A percentile compares a stretch with the other conserved stretches of the same genome.
Evolutionary conservation across 768 basidiomycete species (phyloP).

Genomic region (Solioccasus polychromus): DNA sequence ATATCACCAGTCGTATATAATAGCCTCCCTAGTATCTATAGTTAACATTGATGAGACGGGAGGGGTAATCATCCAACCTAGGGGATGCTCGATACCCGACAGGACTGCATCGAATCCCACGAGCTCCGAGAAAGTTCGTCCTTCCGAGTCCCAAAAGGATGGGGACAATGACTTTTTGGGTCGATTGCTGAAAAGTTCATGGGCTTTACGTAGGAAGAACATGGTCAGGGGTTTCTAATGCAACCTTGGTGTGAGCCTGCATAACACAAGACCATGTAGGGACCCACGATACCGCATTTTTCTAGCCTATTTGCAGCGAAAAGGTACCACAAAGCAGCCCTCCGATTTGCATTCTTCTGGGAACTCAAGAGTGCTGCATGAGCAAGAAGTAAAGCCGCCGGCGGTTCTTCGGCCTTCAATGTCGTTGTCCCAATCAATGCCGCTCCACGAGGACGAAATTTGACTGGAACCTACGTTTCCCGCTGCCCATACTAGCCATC

Average conservation of each 20-base stretch:
- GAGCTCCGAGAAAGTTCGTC: conserved; percentile 35
- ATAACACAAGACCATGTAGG: conserved; percentile 4
- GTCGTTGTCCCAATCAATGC: conserved; percentile 27
- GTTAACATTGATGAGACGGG: conserved; percentile 7
- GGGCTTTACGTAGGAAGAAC: conserved; percentile 73
- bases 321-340: conserved; percentile 78
- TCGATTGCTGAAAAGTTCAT: conserved; percentile 52
- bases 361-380: conserved; percentile 74
- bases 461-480: conserved; percentile 56
- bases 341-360: conserved; percentile 52
- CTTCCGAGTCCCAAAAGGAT: conserved; percentile 78
- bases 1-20: conserved; percentile 90
- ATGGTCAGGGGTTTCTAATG: conserved; percentile 80
- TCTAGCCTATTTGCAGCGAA: conserved; percentile 74
- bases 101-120: conserved; percentile 60
- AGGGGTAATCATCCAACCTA: conserved; percentile 45
- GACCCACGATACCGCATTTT: conserved; percentile 78
- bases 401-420: conserved; percentile 76
- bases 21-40: conserved; percentile 60
- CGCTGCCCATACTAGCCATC: conserved; percentile 86
- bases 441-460: conserved; percentile 1
- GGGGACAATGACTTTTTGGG: conserved; percentile 65
- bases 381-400: conserved; percentile 73
- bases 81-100: conserved; percentile 74
- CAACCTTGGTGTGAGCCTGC: conserved; percentile 1